Evolutionary conservation across 2,329 filamentous ascomycete species (phyloP).

Genomic region (Ascochyta pisi): DNA sequence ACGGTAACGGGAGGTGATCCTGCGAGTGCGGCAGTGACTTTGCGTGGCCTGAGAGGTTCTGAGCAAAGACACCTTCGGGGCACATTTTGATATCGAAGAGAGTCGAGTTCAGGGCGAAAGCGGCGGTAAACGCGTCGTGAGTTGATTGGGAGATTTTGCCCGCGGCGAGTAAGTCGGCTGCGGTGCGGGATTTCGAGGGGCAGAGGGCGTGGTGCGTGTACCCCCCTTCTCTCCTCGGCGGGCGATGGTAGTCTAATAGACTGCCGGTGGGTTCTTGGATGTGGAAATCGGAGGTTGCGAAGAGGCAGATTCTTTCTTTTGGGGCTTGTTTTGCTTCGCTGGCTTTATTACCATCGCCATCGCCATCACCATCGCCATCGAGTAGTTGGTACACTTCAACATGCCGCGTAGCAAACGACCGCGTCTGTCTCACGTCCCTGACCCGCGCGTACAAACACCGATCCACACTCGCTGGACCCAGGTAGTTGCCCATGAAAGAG

Average conservation of each 20-base stretch:
- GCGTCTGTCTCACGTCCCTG: slow-evolving; percentile 51
- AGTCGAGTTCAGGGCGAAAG: slow-evolving; percentile 39
- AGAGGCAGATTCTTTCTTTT: slow-evolving; percentile 49
- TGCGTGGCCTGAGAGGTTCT: slow-evolving; percentile 53
- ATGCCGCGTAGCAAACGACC: slow-evolving; percentile 57
- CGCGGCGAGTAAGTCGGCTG: slow-evolving; percentile 2
- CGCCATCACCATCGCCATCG: slow-evolving; percentile 32
- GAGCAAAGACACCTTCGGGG: slow-evolving; percentile 52
- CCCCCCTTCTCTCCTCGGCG: slow-evolving; percentile 30
- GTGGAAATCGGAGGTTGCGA: slow-evolving; percentile 58
- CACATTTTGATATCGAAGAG: slow-evolving; percentile 50
- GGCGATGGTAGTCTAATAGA: slow-evolving; percentile 50
- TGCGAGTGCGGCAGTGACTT: slow-evolving; percentile 46
- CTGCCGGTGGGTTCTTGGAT: slow-evolving; percentile 41
- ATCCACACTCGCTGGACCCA: slow-evolving; percentile 55
- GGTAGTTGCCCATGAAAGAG: slow-evolving; percentile 56
- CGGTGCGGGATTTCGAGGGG: background rate
- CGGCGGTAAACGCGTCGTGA: slow-evolving; percentile 25
- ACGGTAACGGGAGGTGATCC: slow-evolving; percentile 48
- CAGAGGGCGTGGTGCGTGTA: slow-evolving; percentile 39
- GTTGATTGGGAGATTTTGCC: slow-evolving; percentile 28
- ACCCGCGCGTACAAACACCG: slow-evolving; percentile 50
- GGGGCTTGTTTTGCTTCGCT: no score
- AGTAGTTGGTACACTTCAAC: slow-evolving; percentile 55
- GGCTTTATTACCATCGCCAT: slow-evolving; percentile 39